phyloP scores from a whole-genome alignment of 331 rosid genomes.

The Arachis monticola region DNA sequence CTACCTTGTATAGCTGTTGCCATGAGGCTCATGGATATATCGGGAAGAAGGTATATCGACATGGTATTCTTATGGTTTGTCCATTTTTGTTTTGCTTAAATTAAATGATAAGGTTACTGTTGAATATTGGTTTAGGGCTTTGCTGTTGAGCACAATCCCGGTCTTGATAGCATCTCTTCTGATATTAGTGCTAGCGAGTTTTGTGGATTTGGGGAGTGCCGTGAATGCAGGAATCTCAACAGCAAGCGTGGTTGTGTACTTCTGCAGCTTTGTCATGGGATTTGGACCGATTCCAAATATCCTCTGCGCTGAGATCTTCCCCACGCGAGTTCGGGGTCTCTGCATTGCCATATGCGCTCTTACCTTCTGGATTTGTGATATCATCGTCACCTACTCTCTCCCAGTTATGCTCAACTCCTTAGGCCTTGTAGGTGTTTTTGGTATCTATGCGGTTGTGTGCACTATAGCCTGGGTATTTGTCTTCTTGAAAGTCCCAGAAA shows the following conservation, averaged over 20 bases:
- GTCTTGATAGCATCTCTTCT: slow-evolving; percentile 63
- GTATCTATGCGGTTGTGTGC: slow-evolving; percentile 76
- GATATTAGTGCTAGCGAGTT: slow-evolving; percentile 63
- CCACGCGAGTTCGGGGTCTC: slow-evolving; percentile 80
- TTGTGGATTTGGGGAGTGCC: slow-evolving; percentile 60
- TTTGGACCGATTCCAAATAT: slow-evolving; percentile 88
- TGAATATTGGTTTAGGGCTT: slow-evolving; percentile 54
- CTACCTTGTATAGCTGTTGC: slow-evolving; percentile 93
- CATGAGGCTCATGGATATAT: slow-evolving; percentile 91
- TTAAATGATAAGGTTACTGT: too few species aligned
- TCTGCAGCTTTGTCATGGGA: slow-evolving; percentile 85
- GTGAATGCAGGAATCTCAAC: slow-evolving; percentile 78
- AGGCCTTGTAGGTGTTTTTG: slow-evolving; percentile 84
- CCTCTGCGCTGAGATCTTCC: slow-evolving; percentile 87
- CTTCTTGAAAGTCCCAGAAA: slow-evolving; percentile 82
- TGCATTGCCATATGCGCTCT: slow-evolving; percentile 92
- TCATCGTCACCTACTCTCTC: slow-evolving; percentile 81
- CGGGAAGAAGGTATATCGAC: slow-evolving; percentile 76
- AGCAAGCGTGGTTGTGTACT: slow-evolving; percentile 68
- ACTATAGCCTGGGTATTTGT: slow-evolving; percentile 73
- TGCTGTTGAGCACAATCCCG: slow-evolving; percentile 75
- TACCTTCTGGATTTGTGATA: slow-evolving; percentile 82
- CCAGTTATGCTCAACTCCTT: slow-evolving; percentile 80
- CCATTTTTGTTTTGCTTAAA: not conserved
- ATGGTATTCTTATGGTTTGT: not conserved